phyloP scores from a whole-genome alignment of 768 basidiomycete genomes.

The Rhodosporidiobolus sp. region DNA sequence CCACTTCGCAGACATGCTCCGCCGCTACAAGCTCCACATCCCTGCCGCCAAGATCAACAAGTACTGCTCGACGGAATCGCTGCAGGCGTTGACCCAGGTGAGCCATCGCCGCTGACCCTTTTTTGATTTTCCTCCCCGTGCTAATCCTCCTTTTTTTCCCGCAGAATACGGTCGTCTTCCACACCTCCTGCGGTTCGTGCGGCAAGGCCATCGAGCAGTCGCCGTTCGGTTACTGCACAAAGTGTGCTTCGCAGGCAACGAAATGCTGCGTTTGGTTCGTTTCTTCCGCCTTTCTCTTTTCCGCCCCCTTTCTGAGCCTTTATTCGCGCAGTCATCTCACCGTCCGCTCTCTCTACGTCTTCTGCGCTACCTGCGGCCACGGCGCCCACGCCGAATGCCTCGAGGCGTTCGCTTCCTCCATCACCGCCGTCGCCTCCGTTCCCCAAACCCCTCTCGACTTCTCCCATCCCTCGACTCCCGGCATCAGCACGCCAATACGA shows the following conservation, averaged over 20 bases:
- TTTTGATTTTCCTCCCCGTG: not conserved
- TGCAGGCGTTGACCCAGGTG: constrained; percentile 21
- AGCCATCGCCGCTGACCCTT: not conserved
- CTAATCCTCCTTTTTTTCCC: not conserved
- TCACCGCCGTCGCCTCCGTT: not conserved
- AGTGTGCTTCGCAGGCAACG: constrained; percentile 7
- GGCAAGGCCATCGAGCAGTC: constrained; percentile 29
- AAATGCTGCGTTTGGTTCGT: constrained; percentile 34
- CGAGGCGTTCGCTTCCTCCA: constrained; percentile 9
- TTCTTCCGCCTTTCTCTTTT: not conserved
- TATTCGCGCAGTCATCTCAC: constrained; percentile 22
- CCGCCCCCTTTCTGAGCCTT: too few species aligned
- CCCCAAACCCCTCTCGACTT: constrained; percentile 27
- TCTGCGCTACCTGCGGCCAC: constrained; percentile 35
- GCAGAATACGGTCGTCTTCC: constrained; percentile 36
- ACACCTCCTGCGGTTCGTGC: constrained; percentile 34
- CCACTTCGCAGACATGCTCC: constrained; percentile 26
- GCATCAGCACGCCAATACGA: constrained; percentile 22
- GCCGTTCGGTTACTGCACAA: constrained; percentile 22
- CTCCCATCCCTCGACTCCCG: constrained; percentile 34
- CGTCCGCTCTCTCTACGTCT: constrained; percentile 20
- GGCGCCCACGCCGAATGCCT: constrained; percentile 30
- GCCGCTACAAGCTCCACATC: constrained; percentile 19
- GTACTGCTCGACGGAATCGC: constrained; percentile 14
- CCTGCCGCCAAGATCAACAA: constrained; percentile 31